Evolutionary conservation across 306 rosid species (phyloP).

Genomic region (Begonia loranthoides): DNA sequence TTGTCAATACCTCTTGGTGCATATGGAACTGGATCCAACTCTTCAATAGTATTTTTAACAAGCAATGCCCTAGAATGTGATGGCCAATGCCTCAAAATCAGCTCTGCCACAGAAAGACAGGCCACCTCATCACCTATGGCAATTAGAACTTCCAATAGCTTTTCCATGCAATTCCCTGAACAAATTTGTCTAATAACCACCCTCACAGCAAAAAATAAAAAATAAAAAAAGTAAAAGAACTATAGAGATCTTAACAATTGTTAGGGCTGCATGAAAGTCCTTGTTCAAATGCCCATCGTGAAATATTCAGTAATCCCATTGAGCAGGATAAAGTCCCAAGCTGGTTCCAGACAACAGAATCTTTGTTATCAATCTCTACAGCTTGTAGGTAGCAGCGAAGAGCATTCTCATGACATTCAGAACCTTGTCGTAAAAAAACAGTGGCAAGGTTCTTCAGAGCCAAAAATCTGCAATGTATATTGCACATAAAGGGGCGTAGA

Average conservation of each 20-base stretch:
- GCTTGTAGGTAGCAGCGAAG: conserved; percentile 91
- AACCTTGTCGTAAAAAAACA: conserved; percentile 88
- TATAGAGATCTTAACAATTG: conserved; percentile 55
- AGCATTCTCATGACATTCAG: conserved; percentile 67
- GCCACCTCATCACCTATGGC: conserved; percentile 97
- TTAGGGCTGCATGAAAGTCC: conserved; percentile 95
- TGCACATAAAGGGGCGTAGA: conserved; percentile 6
- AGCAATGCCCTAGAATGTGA: conserved; percentile 90
- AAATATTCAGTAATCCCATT: conserved; percentile 71
- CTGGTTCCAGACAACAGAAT: conserved; percentile 96
- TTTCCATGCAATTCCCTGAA: conserved; percentile 99
- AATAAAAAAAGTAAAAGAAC: background rate
- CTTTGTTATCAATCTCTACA: conserved; percentile 86
- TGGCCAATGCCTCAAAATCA: conserved; percentile 98
- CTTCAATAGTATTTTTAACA: conserved; percentile 71
- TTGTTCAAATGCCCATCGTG: conserved; percentile 99
- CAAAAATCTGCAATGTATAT: conserved; percentile 58
- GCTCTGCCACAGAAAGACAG: conserved; percentile 79
- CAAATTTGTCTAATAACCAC: conserved; percentile 6
- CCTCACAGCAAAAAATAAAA: conserved; percentile 11
- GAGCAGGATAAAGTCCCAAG: conserved; percentile 91
- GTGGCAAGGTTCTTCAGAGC: conserved; percentile 87
- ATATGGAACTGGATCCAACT: conserved; percentile 63
- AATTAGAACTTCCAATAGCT: conserved; percentile 93
- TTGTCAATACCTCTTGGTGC: conserved; percentile 97